Percentiles rank a stretch among this genome's conserved stretches.
phyloP scores from a whole-genome alignment of 371 early-diverging fungal genomes.

The Mucor circinelloides region DNA sequence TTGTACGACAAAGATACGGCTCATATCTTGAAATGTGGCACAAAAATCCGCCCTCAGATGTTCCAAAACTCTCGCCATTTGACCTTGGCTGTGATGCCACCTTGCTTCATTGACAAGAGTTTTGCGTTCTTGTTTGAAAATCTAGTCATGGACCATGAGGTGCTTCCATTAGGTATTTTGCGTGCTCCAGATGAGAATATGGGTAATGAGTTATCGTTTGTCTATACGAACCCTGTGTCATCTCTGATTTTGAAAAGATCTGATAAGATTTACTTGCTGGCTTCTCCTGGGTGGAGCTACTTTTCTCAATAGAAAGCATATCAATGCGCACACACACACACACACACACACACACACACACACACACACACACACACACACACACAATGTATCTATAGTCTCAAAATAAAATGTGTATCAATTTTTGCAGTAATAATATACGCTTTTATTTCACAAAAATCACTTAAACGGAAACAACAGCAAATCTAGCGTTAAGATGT shows the following conservation, averaged over 20 bases:
- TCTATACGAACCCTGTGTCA: constrained; percentile 55
- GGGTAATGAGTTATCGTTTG: constrained; percentile 52
- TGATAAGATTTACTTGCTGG: constrained; percentile 32
- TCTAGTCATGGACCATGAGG: constrained; percentile 38
- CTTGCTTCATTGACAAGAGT: constrained; percentile 35
- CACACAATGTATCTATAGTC: too few relatives aligned
- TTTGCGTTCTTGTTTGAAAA: constrained; percentile 43
- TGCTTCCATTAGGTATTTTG: constrained; percentile 45
- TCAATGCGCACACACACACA: too few relatives aligned
- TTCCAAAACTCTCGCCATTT: constrained; percentile 35
- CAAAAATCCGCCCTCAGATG: constrained; percentile 20
- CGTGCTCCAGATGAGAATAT: constrained; percentile 49
- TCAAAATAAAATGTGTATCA: not conserved
- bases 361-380: too few relatives aligned
- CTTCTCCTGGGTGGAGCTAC: constrained; percentile 34
- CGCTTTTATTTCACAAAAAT: not conserved
- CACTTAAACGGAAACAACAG: not conserved
- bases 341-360: too few relatives aligned
- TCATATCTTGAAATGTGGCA: constrained; percentile 10
- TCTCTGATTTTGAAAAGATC: constrained; percentile 30
- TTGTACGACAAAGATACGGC: constrained; percentile 34
- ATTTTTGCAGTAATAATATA: not conserved
- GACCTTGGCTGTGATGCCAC: constrained; percentile 37
- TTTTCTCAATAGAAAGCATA: constrained; percentile 1
- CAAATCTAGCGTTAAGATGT: not conserved